Evolutionary conservation across 139 green algal species (phyloP).

Genomic region (Chlamydomonas schloesseri): DNA sequence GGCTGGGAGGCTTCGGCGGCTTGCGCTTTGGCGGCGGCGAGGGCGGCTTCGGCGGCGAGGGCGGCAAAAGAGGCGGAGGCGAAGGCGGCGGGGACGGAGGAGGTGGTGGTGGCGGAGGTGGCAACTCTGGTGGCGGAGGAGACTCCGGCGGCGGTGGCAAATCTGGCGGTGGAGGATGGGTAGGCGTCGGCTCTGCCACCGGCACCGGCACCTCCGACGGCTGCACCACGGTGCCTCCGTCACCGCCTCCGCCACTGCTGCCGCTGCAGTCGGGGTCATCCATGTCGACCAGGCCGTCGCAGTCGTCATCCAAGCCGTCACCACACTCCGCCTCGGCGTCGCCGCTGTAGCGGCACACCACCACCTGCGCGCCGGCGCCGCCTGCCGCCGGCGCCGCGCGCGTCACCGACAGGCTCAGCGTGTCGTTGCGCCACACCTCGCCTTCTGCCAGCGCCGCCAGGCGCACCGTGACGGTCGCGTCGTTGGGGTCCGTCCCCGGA

Average conservation of each 20-base stretch:
- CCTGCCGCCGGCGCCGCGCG: no score
- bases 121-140: not conserved
- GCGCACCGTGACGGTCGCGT: not conserved
- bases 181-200: not conserved
- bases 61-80: not conserved
- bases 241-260: not conserved
- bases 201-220: not conserved
- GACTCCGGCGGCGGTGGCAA: not conserved
- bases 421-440: not conserved
- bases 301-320: conserved; percentile 30
- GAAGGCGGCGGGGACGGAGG: not conserved
- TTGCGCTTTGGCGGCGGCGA: not conserved
- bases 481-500: not conserved
- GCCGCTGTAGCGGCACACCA: not conserved
- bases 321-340: not conserved
- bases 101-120: not conserved
- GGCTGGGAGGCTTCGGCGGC: not conserved
- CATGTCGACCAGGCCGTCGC: conserved; percentile 24
- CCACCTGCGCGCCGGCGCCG: not conserved
- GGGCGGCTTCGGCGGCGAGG: not conserved
- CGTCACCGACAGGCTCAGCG: not conserved
- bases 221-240: not conserved
- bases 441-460: conserved; percentile 4
- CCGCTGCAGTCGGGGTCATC: conserved; percentile 9
- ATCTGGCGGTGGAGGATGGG: not conserved